Evolutionary conservation across 345 rosid species (phyloP).

Genomic region (Excoecaria cochinchinensis): DNA sequence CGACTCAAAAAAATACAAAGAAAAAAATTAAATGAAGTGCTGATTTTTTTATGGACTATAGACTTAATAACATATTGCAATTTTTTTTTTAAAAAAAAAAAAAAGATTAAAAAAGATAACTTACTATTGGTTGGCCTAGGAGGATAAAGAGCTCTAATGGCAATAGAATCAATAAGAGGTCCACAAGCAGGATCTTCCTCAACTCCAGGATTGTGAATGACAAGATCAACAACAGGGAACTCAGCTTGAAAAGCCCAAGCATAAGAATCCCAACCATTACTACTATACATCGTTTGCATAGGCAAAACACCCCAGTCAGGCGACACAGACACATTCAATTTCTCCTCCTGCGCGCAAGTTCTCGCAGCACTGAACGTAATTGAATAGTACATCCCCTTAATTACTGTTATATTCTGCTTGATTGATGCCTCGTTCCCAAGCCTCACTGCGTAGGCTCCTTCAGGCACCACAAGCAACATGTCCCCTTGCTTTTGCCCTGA

Average conservation of each 20-base stretch:
- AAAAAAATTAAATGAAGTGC: too few species aligned
- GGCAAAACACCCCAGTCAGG: conserved; percentile 39
- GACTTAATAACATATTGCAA: not conserved
- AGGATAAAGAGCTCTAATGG: conserved; percentile 26
- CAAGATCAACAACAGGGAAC: conserved; percentile 10
- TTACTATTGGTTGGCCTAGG: conserved; percentile 35
- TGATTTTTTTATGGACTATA: too few species aligned
- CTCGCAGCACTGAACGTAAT: conserved; percentile 36
- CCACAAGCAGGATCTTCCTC: conserved; percentile 48
- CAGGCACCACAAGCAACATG: conserved; percentile 35
- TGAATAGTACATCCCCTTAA: conserved; percentile 32
- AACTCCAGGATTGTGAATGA: conserved; percentile 39
- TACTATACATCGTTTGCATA: conserved; percentile 39
- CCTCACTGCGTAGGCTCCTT: conserved; percentile 28
- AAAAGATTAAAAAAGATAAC: not conserved
- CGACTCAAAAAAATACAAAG: too few species aligned
- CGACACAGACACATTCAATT: conserved; percentile 22
- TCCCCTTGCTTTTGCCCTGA: conserved; percentile 38
- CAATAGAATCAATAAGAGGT: conserved; percentile 35
- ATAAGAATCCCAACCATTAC: conserved; percentile 42
- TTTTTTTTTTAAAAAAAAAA: not conserved
- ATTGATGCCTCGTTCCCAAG: conserved; percentile 37
- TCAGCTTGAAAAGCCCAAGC: conserved; percentile 37
- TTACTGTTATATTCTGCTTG: conserved; percentile 18
- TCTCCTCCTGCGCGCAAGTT: conserved; percentile 37